Evolutionary conservation across 2,329 filamentous ascomycete species (phyloP).

Genomic region (Fusarium tanahbumbuense): DNA sequence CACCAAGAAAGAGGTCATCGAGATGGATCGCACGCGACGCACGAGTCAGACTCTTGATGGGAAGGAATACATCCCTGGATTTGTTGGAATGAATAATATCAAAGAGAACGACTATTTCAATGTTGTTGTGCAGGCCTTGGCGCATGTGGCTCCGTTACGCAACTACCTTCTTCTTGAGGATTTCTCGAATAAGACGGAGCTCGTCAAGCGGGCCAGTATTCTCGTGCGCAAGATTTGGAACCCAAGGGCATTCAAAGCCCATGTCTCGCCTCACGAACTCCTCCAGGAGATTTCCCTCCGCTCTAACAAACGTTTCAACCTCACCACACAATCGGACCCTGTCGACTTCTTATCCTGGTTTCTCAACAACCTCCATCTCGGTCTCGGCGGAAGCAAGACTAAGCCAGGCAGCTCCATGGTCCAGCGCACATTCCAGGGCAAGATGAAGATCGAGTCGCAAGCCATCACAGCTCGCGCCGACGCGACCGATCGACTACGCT

Average conservation of each 20-base stretch:
- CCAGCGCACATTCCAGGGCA: constrained; percentile 93
- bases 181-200: constrained; percentile 76
- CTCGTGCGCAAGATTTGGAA: constrained; percentile 99
- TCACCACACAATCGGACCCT: constrained; percentile 92
- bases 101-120: constrained; percentile 99
- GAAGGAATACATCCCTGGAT: constrained; percentile 90
- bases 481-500: constrained; percentile 85
- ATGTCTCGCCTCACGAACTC: constrained; percentile 96
- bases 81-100: constrained; percentile 99
- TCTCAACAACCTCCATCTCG: constrained; percentile 92
- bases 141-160: constrained; percentile 88
- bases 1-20: constrained; percentile 80
- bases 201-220: constrained; percentile 88
- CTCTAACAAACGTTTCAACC: constrained; percentile 91
- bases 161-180: constrained; percentile 94
- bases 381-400: constrained; percentile 88
- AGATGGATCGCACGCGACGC: constrained; percentile 75
- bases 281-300: constrained; percentile 92
- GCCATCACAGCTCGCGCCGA: constrained; percentile 92
- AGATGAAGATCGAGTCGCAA: constrained; percentile 91
- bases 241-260: constrained; percentile 91
- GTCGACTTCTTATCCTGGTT: constrained; percentile 99
- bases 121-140: constrained; percentile 89
- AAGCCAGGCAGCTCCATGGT: constrained; percentile 87
- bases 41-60: constrained; percentile 81